Conservation (phyloP, 495 filamentous ascomycete genomes). For the Aspergillus saccharolyticus region DNA sequence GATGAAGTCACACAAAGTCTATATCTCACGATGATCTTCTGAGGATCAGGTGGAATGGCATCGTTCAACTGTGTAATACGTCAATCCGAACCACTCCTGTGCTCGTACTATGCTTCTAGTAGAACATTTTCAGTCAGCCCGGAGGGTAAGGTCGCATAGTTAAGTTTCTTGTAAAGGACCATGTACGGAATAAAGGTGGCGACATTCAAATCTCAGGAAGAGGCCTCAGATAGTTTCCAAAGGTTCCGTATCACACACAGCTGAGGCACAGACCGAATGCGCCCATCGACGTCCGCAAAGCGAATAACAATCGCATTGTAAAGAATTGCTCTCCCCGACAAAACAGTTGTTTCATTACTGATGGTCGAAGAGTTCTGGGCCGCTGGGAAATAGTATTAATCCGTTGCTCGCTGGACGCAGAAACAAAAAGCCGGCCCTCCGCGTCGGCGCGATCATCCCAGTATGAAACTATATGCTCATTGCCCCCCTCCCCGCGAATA, state of each 20-base stretch:
- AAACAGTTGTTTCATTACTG: neutral
- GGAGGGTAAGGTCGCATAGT: neutral
- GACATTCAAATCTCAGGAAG: neutral
- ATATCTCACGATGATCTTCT: neutral
- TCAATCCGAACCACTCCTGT: neutral
- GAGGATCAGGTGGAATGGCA: neutral
- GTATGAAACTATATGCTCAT: slow-evolving; percentile 27
- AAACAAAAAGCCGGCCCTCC: slow-evolving; percentile 44
- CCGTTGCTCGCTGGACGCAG: slow-evolving; percentile 40
- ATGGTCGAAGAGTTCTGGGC: slow-evolving; percentile 23
- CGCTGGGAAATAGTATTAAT: slow-evolving; percentile 49
- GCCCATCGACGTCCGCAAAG: neutral
- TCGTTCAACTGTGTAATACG: neutral
- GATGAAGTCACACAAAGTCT: neutral
- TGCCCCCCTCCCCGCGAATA: slow-evolving; percentile 8
- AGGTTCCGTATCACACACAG: neutral
- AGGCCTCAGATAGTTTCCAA: neutral
- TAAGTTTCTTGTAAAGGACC: too few species aligned
- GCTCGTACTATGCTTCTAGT: neutral
- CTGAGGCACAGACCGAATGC: neutral
- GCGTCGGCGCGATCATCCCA: slow-evolving; percentile 39
- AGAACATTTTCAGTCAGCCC: neutral
- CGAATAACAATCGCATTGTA: neutral
- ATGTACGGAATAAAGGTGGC: too few species aligned
- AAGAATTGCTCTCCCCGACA: neutral